Evolutionary conservation across 2,329 filamentous ascomycete species (phyloP).

Genomic region (Scytalidium lignicola): DNA sequence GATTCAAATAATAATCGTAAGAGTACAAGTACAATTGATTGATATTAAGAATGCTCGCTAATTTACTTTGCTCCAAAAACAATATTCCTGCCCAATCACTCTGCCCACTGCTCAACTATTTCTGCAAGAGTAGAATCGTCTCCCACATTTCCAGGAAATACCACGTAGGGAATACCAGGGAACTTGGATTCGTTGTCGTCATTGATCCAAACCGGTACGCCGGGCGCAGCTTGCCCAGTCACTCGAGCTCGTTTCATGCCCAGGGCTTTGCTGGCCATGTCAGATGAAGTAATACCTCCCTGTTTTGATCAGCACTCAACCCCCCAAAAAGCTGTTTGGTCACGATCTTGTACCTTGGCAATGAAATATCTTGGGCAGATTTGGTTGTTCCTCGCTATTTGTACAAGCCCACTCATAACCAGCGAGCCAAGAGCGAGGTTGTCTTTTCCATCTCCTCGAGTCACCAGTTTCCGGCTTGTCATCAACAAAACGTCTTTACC

Average conservation of each 20-base stretch:
- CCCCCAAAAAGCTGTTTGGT: background rate
- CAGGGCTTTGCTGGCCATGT: constrained; percentile 52
- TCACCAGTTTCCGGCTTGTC: constrained; percentile 49
- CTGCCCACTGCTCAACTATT: too few relatives aligned
- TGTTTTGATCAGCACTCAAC: constrained; percentile 17
- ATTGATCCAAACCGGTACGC: constrained; percentile 55
- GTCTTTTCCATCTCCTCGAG: constrained; percentile 41
- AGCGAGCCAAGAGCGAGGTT: constrained; percentile 49
- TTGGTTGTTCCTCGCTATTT: constrained; percentile 40
- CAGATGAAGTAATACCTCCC: constrained; percentile 55
- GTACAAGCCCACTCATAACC: constrained; percentile 46
- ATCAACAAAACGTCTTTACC: too few relatives aligned
- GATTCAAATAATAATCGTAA: too few relatives aligned
- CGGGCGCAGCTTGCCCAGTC: constrained; percentile 51
- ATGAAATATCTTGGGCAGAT: constrained; percentile 51
- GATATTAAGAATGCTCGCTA: too few relatives aligned
- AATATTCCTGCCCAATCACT: too few relatives aligned
- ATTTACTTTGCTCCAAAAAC: too few relatives aligned
- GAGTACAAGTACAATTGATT: too few relatives aligned
- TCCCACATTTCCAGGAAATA: constrained; percentile 57
- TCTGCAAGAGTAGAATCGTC: too few relatives aligned
- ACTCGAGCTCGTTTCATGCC: constrained; percentile 48
- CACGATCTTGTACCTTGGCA: constrained; percentile 37
- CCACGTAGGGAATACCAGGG: constrained; percentile 48
- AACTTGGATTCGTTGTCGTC: constrained; percentile 47